Percentiles rank a stretch among this genome's conserved stretches.
Evolutionary conservation across 352 stramenopile species (phyloP).

Genomic region (Phytophthora cactorum): DNA sequence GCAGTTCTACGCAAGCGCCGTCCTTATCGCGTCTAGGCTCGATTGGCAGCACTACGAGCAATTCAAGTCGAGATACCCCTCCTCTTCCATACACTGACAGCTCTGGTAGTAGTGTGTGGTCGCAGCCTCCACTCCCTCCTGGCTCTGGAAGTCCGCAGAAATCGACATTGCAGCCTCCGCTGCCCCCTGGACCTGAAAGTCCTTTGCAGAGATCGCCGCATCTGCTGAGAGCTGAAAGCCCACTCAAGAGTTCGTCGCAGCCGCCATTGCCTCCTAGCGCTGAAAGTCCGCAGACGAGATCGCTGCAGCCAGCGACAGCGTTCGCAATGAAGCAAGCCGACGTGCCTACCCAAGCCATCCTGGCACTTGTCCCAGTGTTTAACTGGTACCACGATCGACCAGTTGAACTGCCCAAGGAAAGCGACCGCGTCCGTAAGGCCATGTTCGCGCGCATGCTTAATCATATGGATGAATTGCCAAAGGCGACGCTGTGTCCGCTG

Average conservation of each 20-base stretch:
- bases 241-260: slow-evolving; percentile 19
- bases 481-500: slow-evolving; percentile 50
- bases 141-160: slow-evolving; percentile 30
- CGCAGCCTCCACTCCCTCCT: slow-evolving; percentile 28
- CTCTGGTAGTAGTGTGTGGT: slow-evolving; percentile 23
- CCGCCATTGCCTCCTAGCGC: slow-evolving; percentile 17
- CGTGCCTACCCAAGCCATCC: slow-evolving; percentile 28
- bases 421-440: slow-evolving; percentile 33
- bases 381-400: slow-evolving; percentile 42
- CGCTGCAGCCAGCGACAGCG: slow-evolving; percentile 5
- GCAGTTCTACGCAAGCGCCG: slow-evolving; percentile 19
- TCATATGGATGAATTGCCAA: slow-evolving; percentile 51
- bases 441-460: slow-evolving; percentile 63
- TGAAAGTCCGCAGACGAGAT: slow-evolving; percentile 28
- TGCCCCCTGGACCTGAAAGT: slow-evolving; percentile 24
- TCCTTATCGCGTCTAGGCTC: slow-evolving; percentile 39
- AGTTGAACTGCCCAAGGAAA: slow-evolving; percentile 38
- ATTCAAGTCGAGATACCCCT: slow-evolving; percentile 26
- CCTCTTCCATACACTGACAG: slow-evolving; percentile 37
- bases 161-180: slow-evolving; percentile 8
- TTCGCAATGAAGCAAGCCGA: slow-evolving; percentile 28
- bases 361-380: slow-evolving; percentile 32
- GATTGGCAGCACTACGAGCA: slow-evolving; percentile 37
- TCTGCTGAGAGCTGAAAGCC: slow-evolving; percentile 22
- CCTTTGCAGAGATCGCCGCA: slow-evolving; percentile 15